phyloP scores from a whole-genome alignment of 2,329 filamentous ascomycete genomes.

The Zymoseptoria passerinii region DNA sequence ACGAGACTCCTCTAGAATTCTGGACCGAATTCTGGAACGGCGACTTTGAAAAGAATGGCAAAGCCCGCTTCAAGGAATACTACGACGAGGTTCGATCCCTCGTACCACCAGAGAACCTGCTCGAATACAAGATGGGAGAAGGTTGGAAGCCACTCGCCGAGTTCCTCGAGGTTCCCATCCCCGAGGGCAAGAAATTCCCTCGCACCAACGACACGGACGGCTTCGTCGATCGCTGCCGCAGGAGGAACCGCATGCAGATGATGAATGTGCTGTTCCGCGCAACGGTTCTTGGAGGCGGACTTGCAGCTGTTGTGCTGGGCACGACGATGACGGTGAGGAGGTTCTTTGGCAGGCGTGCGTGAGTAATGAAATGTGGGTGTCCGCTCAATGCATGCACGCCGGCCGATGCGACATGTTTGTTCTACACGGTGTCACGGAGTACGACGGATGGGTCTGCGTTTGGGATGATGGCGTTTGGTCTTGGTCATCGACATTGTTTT shows the following conservation, averaged over 20 bases:
- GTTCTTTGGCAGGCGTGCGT: constrained; percentile 23
- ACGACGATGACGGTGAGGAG: constrained; percentile 29
- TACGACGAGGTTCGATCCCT: constrained; percentile 44
- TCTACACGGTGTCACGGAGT: neutral
- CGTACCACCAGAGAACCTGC: constrained; percentile 42
- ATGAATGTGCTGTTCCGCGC: constrained; percentile 46
- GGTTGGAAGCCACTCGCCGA: constrained; percentile 49
- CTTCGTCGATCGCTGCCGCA: constrained; percentile 47
- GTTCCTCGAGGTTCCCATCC: constrained; percentile 46
- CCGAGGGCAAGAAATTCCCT: constrained; percentile 42
- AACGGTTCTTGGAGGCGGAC: constrained; percentile 41
- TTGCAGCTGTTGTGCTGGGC: constrained; percentile 37
- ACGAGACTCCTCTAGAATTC: constrained; percentile 40
- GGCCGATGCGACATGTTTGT: neutral
- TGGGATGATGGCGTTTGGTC: neutral
- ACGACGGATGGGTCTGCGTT: neutral
- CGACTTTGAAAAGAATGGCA: constrained; percentile 58
- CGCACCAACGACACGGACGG: constrained; percentile 47
- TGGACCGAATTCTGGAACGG: constrained; percentile 61
- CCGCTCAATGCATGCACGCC: neutral
- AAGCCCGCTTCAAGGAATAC: constrained; percentile 52
- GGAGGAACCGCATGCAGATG: constrained; percentile 48
- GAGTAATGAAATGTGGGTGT: neutral
- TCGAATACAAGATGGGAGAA: constrained; percentile 48
- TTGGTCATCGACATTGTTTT: neutral